These are phyloP conservation scores for Penicillium bialowiezense DNA, from an alignment of 495 filamentous ascomycete genomes.

Conservation along the genomic window DNA sequence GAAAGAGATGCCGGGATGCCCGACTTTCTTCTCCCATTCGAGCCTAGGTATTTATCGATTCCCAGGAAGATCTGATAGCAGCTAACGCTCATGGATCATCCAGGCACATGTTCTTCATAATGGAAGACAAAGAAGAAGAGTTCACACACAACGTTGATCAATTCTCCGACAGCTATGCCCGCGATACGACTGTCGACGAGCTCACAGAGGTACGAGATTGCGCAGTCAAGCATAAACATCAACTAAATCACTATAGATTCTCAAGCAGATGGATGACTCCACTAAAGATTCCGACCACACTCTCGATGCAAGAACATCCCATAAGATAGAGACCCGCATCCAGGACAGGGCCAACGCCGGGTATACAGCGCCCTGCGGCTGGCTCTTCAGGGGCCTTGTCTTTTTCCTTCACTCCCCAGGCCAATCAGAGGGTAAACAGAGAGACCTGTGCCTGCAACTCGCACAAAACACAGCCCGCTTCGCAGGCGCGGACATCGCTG, in stretches of 20 bases:
- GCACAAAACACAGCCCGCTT: constrained; percentile 56
- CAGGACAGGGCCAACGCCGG: constrained; percentile 42
- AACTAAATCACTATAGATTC: constrained; percentile 24
- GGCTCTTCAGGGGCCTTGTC: constrained; percentile 63
- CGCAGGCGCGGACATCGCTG: constrained; percentile 50
- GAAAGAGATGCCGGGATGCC: constrained; percentile 58
- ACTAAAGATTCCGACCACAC: constrained; percentile 22
- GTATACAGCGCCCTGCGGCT: constrained; percentile 47
- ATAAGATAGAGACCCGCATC: constrained; percentile 56
- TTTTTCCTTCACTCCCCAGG: constrained; percentile 50
- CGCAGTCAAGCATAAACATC: neutral
- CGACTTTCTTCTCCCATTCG: constrained; percentile 63
- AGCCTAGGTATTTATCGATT: constrained; percentile 57
- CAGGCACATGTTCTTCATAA: constrained; percentile 58
- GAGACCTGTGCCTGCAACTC: constrained; percentile 17
- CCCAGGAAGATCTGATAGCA: neutral
- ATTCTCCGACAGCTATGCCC: constrained; percentile 80
- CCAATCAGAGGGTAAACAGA: neutral
- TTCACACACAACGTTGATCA: constrained; percentile 61
- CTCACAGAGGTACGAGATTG: constrained; percentile 48
- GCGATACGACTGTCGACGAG: constrained; percentile 66
- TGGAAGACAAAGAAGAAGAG: constrained; percentile 39
- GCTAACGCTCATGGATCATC: neutral
- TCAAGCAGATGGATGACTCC: constrained; percentile 44
- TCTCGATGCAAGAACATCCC: constrained; percentile 34